Base-by-base conservation (phyloP, 495 filamentous ascomycete genomes). In the Ascobolus immersus region DNA sequence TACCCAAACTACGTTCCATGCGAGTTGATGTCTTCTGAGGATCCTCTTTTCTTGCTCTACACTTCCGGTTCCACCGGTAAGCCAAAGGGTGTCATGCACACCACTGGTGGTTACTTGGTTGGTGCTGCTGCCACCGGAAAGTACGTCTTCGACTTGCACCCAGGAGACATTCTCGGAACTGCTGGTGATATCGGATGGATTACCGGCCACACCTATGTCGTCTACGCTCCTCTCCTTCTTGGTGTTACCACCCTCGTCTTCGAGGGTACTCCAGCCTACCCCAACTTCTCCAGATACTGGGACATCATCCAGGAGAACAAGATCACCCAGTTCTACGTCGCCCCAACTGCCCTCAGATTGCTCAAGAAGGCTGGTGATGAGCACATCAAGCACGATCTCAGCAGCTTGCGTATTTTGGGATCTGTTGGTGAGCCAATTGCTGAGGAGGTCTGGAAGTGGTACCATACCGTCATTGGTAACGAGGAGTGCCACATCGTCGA, bases 391-490 rank as follows among this genome's bases (percentile, higher is more conserved):
- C 66, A 72, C 41, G 57, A 78, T 48, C 91, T 94, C 80, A 74
- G 76, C 53, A 69, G 72, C 43, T 65, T 96, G 38, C 66, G 86
- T 49, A 68, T 94, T 12, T 61, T 96, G 27, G 86, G 86, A 19
- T 91, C 82, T n/a, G 86, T 99, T 37, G 86, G 86, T 41, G 86
- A 99, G 55, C 86, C 86, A 21, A 99, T 99, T 49, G 86, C 86
- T 21, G 81, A 86, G 13, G 86, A 99, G 53, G 77, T 99, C 23
- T 99, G 86, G 86, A 93, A 93, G 56, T 99, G 86, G 86, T 99
- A 99, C 59, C 82, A 79, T 49, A 79, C 94, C 55, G 65, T 77
- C 42, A 84, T 99, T 24, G 86, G 86, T 47, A 89, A 79, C 55
- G 75, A 82, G 55, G 73, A 84, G 50, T 75, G 80, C 26, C 86